Evolutionary conservation across 768 basidiomycete genomes (phyloP), one percentile per base, ranked within the genome.

Genomic region (Suillus luteus): DNA sequence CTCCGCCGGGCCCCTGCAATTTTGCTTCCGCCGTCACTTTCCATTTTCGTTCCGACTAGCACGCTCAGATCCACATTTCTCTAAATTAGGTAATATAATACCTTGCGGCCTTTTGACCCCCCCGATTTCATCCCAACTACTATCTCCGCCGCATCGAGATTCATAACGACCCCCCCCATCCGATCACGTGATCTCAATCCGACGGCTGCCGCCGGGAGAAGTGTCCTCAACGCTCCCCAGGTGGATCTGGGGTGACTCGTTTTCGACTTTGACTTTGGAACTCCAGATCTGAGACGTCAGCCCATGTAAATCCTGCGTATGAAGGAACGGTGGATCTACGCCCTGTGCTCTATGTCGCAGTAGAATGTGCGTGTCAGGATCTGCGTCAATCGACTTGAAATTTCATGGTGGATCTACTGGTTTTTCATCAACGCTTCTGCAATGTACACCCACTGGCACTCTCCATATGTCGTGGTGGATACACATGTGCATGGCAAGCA

Each of bases 1-100:
- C 52, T 54, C 52, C 52, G 52, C 52, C 52, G 52, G 52, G 33
- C 33, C 31, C 52, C 52, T 33, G n/a, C n/a, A n/a, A 33, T 2
- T 54, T 33, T 54, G 52, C 52, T 54, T 54, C 52, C 52, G 52
- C 52, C 52, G 52, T 54, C 52, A 54, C 5, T 54, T 52, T 52
- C 52, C 52, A 54, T 11, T 54, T 54, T 54, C 17, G 31, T 33
- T 54, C 52, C 52, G 52, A 52, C 51, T 10, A 52, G 15, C 27
- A 52, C 51, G 51, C 49, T 51, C 27, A 31, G 49, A 51, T 51
- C 49, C 49, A 51, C 49, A 31, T 5, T 19, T 33, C 31, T 11
- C 49, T 54, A 19, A 19, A 54, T 33, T 31, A 19, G 31, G 51
- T 54, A 54, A 54, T 52, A 31, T 19, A 17, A 31, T 52, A 52